phyloP scores from a whole-genome alignment of 176 grass and related monocot genomes.

The Tillandsia leiboldiana region DNA sequence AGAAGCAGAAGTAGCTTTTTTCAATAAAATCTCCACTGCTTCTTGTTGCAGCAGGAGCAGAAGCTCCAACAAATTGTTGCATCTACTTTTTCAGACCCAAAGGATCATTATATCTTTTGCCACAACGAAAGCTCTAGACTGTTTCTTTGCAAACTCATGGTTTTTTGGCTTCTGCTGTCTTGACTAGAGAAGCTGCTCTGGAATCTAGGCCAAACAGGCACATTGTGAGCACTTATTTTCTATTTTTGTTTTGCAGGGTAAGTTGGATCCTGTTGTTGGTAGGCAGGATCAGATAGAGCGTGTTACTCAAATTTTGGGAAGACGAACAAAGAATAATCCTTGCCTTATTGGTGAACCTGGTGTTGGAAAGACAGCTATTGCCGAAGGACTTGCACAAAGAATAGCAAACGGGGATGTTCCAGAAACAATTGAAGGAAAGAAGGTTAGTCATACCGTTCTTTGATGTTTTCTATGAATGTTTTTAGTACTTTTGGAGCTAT shows the following conservation, averaged over 20 bases:
- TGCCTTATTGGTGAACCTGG: slow-evolving; percentile 97
- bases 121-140: too few relatives aligned
- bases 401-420: slow-evolving; percentile 84
- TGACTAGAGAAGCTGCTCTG: too few relatives aligned
- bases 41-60: too few relatives aligned
- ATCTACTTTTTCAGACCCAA: too few relatives aligned
- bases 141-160: too few relatives aligned
- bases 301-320: slow-evolving; percentile 84
- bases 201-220: too few relatives aligned
- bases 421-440: slow-evolving; percentile 95
- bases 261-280: slow-evolving; percentile 92
- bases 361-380: slow-evolving; percentile 96
- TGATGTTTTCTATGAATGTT: background rate
- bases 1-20: too few relatives aligned
- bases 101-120: too few relatives aligned
- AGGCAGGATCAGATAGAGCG: slow-evolving; percentile 83
- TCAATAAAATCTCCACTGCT: too few relatives aligned
- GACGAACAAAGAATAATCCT: slow-evolving; percentile 95
- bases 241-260: slow-evolving; percentile 45
- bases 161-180: too few relatives aligned
- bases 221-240: background rate
- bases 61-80: too few relatives aligned
- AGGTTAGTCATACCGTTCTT: slow-evolving; percentile 29
- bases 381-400: slow-evolving; percentile 89
- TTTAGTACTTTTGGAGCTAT: background rate